Evolutionary conservation across 495 filamentous ascomycete species (phyloP).

Genomic region (Penicillium samsonianum): DNA sequence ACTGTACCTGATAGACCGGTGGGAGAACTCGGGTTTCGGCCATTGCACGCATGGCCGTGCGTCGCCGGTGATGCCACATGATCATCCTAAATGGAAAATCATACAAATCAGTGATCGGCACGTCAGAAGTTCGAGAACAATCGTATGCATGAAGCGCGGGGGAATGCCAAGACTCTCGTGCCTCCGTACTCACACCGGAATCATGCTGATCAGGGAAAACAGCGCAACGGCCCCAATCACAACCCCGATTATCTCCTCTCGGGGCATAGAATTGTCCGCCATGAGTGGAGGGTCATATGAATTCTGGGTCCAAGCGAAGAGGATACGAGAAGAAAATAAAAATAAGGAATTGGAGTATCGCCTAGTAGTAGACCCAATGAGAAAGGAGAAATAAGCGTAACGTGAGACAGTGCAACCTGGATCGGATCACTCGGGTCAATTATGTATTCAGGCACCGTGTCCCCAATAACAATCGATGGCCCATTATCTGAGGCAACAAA

Average conservation of each 20-base stretch:
- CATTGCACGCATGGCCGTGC: slow-evolving; percentile 9
- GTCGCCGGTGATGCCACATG: slow-evolving; percentile 31
- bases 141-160: slow-evolving; percentile 22
- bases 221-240: slow-evolving; percentile 37
- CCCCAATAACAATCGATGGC: not conserved
- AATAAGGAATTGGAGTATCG: slow-evolving; percentile 1
- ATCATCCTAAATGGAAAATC: slow-evolving; percentile 24
- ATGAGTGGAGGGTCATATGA: slow-evolving; percentile 24
- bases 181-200: slow-evolving; percentile 37
- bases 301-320: slow-evolving; percentile 12
- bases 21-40: slow-evolving; percentile 7
- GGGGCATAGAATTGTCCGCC: slow-evolving; percentile 26
- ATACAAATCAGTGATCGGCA: slow-evolving; percentile 11
- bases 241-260: slow-evolving; percentile 36
- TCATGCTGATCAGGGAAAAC: slow-evolving; percentile 34
- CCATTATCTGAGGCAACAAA: slow-evolving; percentile 11
- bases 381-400: not conserved
- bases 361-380: slow-evolving; percentile 6
- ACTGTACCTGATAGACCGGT: slow-evolving; percentile 9
- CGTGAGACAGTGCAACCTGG: slow-evolving; percentile 10
- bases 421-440: slow-evolving; percentile 13
- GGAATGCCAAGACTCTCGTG: slow-evolving; percentile 14
- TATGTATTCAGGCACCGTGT: slow-evolving; percentile 13
- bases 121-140: slow-evolving; percentile 17
- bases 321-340: slow-evolving; percentile 18